Base-by-base conservation (phyloP, 2,329 filamentous ascomycete species). In the Calonectria honghensis region DNA sequence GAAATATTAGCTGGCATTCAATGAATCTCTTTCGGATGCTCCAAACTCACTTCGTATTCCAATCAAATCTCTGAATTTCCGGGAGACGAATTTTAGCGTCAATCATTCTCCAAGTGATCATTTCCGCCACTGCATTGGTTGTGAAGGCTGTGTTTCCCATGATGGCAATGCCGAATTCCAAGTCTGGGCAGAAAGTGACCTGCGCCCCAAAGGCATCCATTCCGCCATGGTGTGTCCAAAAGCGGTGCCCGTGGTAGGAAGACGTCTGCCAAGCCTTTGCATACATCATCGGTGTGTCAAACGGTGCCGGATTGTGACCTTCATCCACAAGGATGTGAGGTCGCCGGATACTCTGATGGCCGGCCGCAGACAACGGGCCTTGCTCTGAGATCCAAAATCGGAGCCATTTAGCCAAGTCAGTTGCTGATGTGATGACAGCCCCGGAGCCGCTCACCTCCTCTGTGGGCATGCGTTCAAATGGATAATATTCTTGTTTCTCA, bases 361-460 rank as follows among this genome's bases (percentile, higher is more conserved):
- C n/a, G 24, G 57, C 14, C 6, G 27, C 10, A 10, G 57, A 41
- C 4, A 61, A 32, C 4, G 35, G 57, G 2, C 35, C 57, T 14
- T 61, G 35, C 14, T 61, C 57, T 16, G 35, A 39, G 13, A 61
- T 61, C 57, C 35, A 61, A 20, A 41, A 61, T 41, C 27, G n/a
- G 7, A 61, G 57, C 57, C 57, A 41, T 41, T 41, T 41, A 18
- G n/a, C 27, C 11, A 61, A 16, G 35, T 61, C n/a, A 3, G n/a
- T 24, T 24, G 57, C 84, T 32, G 81, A 85, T 0, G 83, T 86
- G 45, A 87, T 83, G 29, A 89, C 83, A 20, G 83, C 84, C 0
- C 88, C 89, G 0, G 88, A 87, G 0, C 76, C 72, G n/a, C 35
- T 61, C 35, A 41, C 35, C 20, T 61, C 57, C 16, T 61, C 57